These are phyloP conservation scores for Termitomyces heimii DNA, from an alignment of 768 basidiomycete genomes.

Conservation along the genomic window DNA sequence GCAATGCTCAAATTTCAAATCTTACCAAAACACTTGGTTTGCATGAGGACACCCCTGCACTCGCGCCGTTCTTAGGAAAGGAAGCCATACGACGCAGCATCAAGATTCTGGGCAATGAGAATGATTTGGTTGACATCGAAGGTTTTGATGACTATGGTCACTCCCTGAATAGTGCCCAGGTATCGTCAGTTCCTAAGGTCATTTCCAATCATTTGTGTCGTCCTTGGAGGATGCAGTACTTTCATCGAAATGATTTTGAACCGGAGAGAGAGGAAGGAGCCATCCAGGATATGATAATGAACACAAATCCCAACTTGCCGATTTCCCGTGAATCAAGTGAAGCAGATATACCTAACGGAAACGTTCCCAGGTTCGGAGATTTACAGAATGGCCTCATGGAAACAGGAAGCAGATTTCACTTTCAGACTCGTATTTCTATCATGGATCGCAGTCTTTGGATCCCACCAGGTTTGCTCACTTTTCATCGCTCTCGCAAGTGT, in stretches of 20 bases:
- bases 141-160: conserved; percentile 5
- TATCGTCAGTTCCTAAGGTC: neutral
- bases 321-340: neutral
- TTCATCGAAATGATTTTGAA: conserved; percentile 9
- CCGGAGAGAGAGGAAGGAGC: neutral
- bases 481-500: neutral
- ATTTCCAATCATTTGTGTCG: neutral
- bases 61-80: conserved; percentile 45
- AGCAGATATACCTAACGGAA: neutral
- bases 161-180: neutral
- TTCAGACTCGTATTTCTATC: conserved; percentile 39
- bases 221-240: conserved; percentile 12
- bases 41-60: conserved; percentile 43
- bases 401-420: conserved; percentile 38
- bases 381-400: neutral
- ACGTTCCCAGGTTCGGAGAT: neutral
- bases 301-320: neutral
- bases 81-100: conserved; percentile 34
- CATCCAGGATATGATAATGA: neutral
- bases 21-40: conserved; percentile 39
- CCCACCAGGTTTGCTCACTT: conserved; percentile 27
- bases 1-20: conserved; percentile 15
- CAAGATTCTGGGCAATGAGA: conserved; percentile 29
- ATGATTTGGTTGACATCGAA: conserved; percentile 30
- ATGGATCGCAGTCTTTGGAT: conserved; percentile 45